phyloP scores from a whole-genome alignment of 176 grass and related monocot species.

The Sorghum bicolor region DNA sequence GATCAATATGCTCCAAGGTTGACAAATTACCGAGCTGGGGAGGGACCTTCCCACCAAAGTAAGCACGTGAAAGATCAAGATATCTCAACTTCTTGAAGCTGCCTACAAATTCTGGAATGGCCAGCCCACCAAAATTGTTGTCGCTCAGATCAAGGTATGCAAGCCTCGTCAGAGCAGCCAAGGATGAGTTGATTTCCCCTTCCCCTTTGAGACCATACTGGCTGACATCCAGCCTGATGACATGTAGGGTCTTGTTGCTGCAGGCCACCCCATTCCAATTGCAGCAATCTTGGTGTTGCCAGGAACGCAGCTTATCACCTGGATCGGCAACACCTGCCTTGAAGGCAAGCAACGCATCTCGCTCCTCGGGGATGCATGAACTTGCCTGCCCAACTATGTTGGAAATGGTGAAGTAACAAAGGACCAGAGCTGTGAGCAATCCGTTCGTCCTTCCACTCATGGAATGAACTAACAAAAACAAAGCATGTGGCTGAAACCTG shows the following conservation, averaged over 20 bases:
- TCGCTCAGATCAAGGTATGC: background rate
- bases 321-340: background rate
- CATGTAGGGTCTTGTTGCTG: background rate
- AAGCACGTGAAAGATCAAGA: background rate
- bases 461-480: background rate
- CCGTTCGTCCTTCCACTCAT: background rate
- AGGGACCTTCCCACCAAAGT: background rate
- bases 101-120: background rate
- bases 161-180: background rate
- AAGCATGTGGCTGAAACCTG: background rate
- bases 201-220: background rate
- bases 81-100: background rate
- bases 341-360: conserved; percentile 4
- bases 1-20: background rate
- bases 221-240: background rate
- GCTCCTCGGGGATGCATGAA: background rate
- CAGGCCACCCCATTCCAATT: background rate
- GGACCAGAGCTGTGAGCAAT: background rate
- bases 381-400: background rate
- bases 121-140: background rate
- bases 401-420: background rate
- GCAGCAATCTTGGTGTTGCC: background rate
- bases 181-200: background rate
- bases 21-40: background rate
- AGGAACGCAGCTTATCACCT: background rate